Percentiles rank a stretch among this genome's conserved stretches.
Conservation (phyloP, 1,284 basidiomycete species). For the Puccinia horiana region DNA sequence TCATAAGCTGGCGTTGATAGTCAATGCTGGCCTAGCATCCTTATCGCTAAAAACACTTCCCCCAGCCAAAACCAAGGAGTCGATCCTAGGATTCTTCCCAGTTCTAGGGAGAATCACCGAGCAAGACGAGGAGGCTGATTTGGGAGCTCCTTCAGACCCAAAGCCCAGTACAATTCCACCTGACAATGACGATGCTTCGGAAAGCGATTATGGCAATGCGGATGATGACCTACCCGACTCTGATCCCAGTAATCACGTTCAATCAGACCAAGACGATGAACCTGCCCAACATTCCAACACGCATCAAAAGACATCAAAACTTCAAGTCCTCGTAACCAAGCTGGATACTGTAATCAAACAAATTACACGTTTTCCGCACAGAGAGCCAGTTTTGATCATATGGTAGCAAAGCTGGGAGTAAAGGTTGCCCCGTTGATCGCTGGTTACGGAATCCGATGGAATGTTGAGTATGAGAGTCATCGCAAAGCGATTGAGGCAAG, state of each 20-base stretch:
- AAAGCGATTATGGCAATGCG: too few relatives aligned
- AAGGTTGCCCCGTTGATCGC: neutral
- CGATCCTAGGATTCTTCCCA: too few relatives aligned
- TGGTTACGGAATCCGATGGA: neutral
- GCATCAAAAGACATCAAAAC: neutral
- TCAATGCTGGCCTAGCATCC: neutral
- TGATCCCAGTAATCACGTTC: too few relatives aligned
- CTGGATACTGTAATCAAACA: neutral
- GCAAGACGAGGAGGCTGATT: neutral
- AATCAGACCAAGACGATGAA: too few relatives aligned
- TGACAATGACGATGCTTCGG: too few relatives aligned
- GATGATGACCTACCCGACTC: too few relatives aligned
- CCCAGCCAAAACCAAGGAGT: neutral
- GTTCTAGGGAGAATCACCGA: neutral
- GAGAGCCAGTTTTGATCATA: neutral
- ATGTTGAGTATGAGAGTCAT: neutral
- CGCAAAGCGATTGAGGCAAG: neutral
- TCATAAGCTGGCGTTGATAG: slow-evolving; percentile 28
- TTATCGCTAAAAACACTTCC: neutral
- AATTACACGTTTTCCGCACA: neutral
- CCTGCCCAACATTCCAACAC: too few relatives aligned
- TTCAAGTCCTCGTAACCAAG: neutral
- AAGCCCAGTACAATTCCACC: too few relatives aligned
- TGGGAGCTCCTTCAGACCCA: too few relatives aligned
- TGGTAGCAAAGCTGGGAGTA: neutral